Conservation (phyloP, 1,284 basidiomycete species). For the Thelephora terrestris region DNA sequence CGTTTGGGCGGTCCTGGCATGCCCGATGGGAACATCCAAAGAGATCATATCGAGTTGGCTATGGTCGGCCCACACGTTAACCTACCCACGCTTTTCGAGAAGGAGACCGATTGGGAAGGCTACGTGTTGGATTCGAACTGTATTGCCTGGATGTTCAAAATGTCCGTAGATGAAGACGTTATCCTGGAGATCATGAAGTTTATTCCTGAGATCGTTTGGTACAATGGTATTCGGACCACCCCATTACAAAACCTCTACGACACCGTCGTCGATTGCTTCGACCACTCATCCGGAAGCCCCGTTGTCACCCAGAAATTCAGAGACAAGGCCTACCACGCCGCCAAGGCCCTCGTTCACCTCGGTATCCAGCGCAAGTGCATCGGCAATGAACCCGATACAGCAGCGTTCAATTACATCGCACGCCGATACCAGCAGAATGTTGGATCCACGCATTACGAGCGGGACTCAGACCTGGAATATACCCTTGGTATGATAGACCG, state of each 20-base stretch:
- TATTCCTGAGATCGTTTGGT: too few species aligned
- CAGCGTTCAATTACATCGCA: not conserved
- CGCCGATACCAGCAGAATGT: not conserved
- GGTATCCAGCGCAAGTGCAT: not conserved
- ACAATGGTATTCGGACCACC: too few species aligned
- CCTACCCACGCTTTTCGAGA: not conserved
- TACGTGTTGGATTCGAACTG: not conserved
- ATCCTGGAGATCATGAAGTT: not conserved
- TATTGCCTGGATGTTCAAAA: too few species aligned
- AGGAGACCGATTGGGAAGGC: not conserved
- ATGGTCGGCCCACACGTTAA: not conserved
- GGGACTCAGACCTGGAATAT: too few species aligned
- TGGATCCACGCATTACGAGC: not conserved
- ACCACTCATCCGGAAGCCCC: not conserved
- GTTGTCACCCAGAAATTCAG: not conserved
- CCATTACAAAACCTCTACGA: not conserved
- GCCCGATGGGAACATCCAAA: too few species aligned
- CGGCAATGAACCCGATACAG: not conserved
- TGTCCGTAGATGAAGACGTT: not conserved
- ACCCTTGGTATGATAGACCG: too few species aligned
- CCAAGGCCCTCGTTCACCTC: not conserved
- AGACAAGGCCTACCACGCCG: not conserved
- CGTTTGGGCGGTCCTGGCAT: not conserved
- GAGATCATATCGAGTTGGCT: not conserved
- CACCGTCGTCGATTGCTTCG: not conserved